phyloP scores from a whole-genome alignment of 305 asterid genomes.

The Ilex paraguariensis region DNA sequence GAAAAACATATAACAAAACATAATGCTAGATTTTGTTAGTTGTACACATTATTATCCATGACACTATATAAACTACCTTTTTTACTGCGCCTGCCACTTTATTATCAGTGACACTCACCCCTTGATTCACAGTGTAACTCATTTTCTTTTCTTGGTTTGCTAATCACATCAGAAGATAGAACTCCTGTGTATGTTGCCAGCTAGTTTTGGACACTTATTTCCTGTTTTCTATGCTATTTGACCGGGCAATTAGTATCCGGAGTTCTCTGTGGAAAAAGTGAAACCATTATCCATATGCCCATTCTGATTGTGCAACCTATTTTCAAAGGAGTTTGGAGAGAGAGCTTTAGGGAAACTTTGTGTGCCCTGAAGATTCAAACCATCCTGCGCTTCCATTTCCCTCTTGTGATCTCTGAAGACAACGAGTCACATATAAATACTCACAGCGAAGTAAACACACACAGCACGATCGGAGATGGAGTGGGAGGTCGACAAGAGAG shows the following conservation, averaged over 20 bases:
- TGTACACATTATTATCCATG: too few relatives aligned
- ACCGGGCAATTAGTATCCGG: conserved; percentile 25
- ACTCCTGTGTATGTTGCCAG: conserved; percentile 25
- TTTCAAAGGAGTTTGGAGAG: conserved; percentile 29
- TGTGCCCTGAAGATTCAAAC: conserved; percentile 30
- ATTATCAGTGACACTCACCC: conserved; percentile 18
- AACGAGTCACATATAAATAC: too few relatives aligned
- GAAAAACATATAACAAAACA: too few relatives aligned
- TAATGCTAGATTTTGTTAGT: too few relatives aligned
- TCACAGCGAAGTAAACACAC: too few relatives aligned
- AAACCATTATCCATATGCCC: conserved; percentile 25
- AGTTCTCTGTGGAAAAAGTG: conserved; percentile 19
- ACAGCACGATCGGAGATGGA: too few relatives aligned
- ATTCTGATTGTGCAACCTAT: conserved; percentile 23
- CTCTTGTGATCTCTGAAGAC: too few relatives aligned
- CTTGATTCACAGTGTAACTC: conserved; percentile 17
- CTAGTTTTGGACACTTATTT: conserved; percentile 20
- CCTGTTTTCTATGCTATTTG: conserved; percentile 26
- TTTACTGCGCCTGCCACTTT: too few relatives aligned
- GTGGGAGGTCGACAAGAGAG: too few relatives aligned
- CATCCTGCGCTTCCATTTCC: conserved; percentile 10
- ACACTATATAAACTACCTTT: too few relatives aligned
- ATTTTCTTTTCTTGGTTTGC: conserved; percentile 27
- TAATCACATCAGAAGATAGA: conserved; percentile 25
- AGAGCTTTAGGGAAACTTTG: conserved; percentile 23